Evolutionary conservation across 306 rosid species (phyloP).

Genomic region (Casuarina equisetifolia): DNA sequence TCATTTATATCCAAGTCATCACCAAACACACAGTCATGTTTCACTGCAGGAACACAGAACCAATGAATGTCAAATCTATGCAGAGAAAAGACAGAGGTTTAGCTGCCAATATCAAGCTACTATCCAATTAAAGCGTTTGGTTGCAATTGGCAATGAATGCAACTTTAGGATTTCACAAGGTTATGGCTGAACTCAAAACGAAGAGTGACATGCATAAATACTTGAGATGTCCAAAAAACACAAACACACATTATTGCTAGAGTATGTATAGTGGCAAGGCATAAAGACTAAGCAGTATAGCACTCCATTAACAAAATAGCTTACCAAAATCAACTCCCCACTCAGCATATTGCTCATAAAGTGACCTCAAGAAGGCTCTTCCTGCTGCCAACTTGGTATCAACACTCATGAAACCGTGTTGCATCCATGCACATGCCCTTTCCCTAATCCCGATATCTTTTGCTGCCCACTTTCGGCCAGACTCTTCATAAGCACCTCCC

Average conservation of each 20-base stretch:
- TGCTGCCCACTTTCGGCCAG: slow-evolving; percentile 75
- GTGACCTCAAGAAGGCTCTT: slow-evolving; percentile 83
- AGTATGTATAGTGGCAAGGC: slow-evolving; percentile 14
- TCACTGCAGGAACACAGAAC: slow-evolving; percentile 58
- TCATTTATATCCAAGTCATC: slow-evolving; percentile 80
- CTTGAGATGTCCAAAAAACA: slow-evolving; percentile 5
- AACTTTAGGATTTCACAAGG: not conserved
- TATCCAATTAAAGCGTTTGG: slow-evolving; percentile 10
- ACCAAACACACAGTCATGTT: slow-evolving; percentile 95
- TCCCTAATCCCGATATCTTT: slow-evolving; percentile 73
- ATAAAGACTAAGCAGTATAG: slow-evolving; percentile 12
- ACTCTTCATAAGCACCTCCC: slow-evolving; percentile 68
- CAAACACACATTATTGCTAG: slow-evolving; percentile 12
- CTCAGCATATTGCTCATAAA: slow-evolving; percentile 73
- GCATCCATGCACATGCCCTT: slow-evolving; percentile 88
- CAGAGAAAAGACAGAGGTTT: not conserved
- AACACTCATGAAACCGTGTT: slow-evolving; percentile 89
- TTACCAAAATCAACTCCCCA: slow-evolving; percentile 99
- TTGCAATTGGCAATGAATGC: not conserved
- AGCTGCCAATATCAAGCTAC: slow-evolving; percentile 9
- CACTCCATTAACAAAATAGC: slow-evolving; percentile 22
- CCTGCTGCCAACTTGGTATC: slow-evolving; percentile 78
- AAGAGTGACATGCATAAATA: slow-evolving; percentile 11
- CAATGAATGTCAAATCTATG: slow-evolving; percentile 22
- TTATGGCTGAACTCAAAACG: not conserved